Base-by-base conservation (phyloP, 2,329 filamentous ascomycete genomes). In the Aspergillus fijiensis region DNA sequence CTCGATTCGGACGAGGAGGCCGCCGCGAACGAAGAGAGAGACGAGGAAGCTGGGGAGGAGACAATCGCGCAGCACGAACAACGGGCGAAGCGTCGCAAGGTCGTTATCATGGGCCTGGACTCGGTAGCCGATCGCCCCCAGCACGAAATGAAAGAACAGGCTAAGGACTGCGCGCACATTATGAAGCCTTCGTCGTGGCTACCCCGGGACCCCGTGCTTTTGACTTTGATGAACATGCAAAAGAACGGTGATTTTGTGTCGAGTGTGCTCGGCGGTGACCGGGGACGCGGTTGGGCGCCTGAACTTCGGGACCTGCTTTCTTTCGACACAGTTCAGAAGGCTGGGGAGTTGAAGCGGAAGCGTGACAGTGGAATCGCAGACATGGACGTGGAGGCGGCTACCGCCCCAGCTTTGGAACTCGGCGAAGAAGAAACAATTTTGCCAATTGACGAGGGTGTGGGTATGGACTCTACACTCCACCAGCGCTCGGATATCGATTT, bases 251-350 rank as follows among this genome's bases (percentile, higher is more conserved):
- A 88, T 45, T 98, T 99, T 69, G 91, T 97, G 19, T 90, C 89
- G 4, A 93, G 87, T 69, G 88, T 96, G 64, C 88, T 97, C 78
- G 88, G 90, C 55, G 91, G 93, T 63, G 90, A 88, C 42, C 87
- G 90, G 64, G 88, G 88, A 67, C 84, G 86, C 65, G 86, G 86
- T 48, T 97, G 92, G 93, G 94, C 94, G 3, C 94, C 94, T 0
- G 95, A 99, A 77, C 84, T 99, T 21, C 89, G 91, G 61, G 92
- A 90, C n/a, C 87, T 99, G 69, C 81, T 98, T n/a, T 96, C 92
- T 1, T 81, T 97, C 48, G 91, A 96, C 65, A 84, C 91, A 14
- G 84, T 96, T 16, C 88, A 88, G 62, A 87, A 87, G 59, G 84
- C 88, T 48, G 89, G 87, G 60, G 92, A 96, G 62, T 84, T 94